Base-by-base conservation (phyloP, 2,329 filamentous ascomycete species). In the Ceratocystis harringtonii region DNA sequence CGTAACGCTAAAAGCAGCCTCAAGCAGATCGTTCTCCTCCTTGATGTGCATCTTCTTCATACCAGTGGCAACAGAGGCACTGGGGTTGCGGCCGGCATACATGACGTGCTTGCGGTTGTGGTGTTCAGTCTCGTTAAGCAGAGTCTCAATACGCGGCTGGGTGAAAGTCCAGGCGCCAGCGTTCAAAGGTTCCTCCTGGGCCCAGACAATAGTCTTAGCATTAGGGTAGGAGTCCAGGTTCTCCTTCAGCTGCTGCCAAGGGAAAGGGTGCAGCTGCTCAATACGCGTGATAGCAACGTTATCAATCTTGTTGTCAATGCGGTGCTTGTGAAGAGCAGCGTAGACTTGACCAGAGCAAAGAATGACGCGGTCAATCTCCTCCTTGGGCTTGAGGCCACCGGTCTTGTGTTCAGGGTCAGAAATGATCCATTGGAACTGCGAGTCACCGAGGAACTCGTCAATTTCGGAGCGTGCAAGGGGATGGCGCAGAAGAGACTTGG, bases 191-290 rank as follows among this genome's bases (percentile, higher is more conserved):
- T 99, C 94, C 76, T 99, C 94, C 78, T 99, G 94, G 71, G 85
- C 87, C 92, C 92, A 99, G 69, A 99, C 91, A 70, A 99, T 91
- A 69, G 91, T 92, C 83, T 96, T 90, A 71, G 92, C 92, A 76
- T 99, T 99, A 74, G 92, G 90, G 81, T 99, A 99, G 76, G 80
- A 85, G 80, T 99, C 92, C 65, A 99, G 83, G 80, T 97, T 97
- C 76, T 97, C 92, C 80, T 89, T 90, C 65, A 99, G 84, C 77
- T 94, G 91, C 72, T 92, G 86, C 92, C 94, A 99, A 63, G 94
- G 94, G 89, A 99, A 99, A 72, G 94, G 94, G 80, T 99, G 92
- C 68, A 99, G 84, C 79, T 99, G 94, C 80, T 99, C 94, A 70
- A 99, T 85, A 74, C 94, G 91, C 25, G 92, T 96, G 75, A 99